Conservation (phyloP, 352 stramenopile genomes). For the Globisporangium acanthophoron region DNA sequence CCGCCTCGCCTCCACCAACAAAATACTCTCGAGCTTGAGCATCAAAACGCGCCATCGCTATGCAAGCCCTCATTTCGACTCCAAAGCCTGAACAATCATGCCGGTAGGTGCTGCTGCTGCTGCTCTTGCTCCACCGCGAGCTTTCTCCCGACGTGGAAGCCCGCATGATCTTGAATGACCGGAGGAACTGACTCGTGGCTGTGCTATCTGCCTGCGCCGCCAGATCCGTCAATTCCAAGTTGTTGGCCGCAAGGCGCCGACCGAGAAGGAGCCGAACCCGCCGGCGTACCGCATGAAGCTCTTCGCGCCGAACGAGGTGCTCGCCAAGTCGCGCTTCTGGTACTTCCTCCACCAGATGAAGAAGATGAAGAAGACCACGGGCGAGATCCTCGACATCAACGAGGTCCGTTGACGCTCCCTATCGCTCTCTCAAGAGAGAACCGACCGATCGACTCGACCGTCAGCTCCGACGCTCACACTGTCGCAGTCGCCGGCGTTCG, state of each 20-base stretch:
- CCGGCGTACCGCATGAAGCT: conserved; percentile 99
- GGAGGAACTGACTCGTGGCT: not conserved
- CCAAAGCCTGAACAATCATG: conserved; percentile 19
- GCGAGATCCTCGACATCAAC: conserved; percentile 99
- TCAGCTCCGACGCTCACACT: not conserved
- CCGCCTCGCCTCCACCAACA: not conserved
- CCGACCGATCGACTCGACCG: not conserved
- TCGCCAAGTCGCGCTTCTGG: conserved; percentile 99
- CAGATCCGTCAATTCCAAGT: conserved; percentile 99
- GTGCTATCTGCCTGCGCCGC: not conserved
- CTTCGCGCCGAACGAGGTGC: conserved; percentile 96
- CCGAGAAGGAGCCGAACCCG: conserved; percentile 97
- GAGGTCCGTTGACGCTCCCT: conserved; percentile 79
- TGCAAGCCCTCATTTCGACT: conserved; percentile 14
- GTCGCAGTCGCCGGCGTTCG: not conserved
- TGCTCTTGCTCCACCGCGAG: not conserved
- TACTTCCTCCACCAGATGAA: conserved; percentile 99
- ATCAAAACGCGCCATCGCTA: not conserved
- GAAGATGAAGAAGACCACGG: conserved; percentile 99
- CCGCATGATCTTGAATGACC: not conserved
- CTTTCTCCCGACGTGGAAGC: not conserved
- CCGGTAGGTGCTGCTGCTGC: conserved; percentile 6
- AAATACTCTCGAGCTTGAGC: too few relatives aligned
- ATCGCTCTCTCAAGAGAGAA: too few relatives aligned
- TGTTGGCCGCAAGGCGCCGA: conserved; percentile 98